A percentile compares a stretch with the other conserved stretches of the same genome.
These are phyloP conservation scores for Bipolaris sorokiniana DNA, from an alignment of 2,329 filamentous ascomycete genomes.

Conservation along the genomic window DNA sequence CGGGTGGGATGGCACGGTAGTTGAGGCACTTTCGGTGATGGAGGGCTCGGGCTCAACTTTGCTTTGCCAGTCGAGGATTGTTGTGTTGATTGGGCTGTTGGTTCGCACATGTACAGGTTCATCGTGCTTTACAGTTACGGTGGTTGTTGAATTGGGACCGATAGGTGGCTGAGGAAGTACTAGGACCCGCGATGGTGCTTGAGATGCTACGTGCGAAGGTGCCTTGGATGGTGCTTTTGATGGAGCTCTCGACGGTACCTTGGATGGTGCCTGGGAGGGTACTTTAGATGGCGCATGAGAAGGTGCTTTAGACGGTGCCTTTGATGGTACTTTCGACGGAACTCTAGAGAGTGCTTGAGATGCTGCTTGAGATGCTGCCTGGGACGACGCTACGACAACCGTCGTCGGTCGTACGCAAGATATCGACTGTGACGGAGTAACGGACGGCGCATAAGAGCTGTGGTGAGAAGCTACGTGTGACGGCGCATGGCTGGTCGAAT, in stretches of 20 bases:
- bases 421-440: conserved; percentile 4
- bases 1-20: conserved; percentile 26
- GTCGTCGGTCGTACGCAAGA: conserved; percentile 1
- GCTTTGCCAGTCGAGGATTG: conserved; percentile 26
- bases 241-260: neutral
- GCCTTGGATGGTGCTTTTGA: neutral
- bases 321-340: neutral
- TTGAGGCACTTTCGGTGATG: conserved; percentile 33
- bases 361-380: conserved; percentile 2
- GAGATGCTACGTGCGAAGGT: conserved; percentile 10
- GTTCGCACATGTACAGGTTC: conserved; percentile 19
- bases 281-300: neutral
- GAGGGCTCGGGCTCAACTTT: conserved; percentile 26
- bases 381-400: neutral
- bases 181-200: conserved; percentile 13
- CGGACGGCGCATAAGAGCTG: neutral
- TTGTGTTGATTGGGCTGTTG: conserved; percentile 36
- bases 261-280: conserved; percentile 16
- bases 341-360: neutral
- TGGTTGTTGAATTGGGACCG: conserved; percentile 29
- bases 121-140: conserved; percentile 31
- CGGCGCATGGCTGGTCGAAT: neutral
- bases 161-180: conserved; percentile 23
- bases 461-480: conserved; percentile 1
- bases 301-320: conserved; percentile 15